phyloP scores from a whole-genome alignment of 345 rosid species.

The Draba incana region DNA sequence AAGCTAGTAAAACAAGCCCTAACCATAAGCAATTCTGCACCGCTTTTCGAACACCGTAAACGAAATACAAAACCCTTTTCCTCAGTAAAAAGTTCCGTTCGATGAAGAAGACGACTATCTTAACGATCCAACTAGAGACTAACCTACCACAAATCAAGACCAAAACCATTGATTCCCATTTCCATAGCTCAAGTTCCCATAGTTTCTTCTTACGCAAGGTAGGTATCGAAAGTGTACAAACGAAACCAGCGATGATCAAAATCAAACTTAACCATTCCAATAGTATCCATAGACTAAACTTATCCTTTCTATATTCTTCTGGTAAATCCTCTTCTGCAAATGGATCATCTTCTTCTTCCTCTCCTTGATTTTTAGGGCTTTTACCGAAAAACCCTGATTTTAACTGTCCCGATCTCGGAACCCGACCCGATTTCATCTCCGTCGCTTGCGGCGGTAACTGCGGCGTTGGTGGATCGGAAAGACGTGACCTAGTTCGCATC shows the following conservation, averaged over 20 bases:
- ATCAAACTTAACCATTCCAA: conserved; percentile 64
- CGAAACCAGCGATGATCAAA: conserved; percentile 45
- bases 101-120: conserved; percentile 56
- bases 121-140: conserved; percentile 69
- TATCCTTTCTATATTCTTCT: conserved; percentile 49
- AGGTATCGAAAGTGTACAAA: conserved; percentile 52
- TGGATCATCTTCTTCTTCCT: conserved; percentile 65
- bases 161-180: conserved; percentile 65
- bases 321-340: conserved; percentile 64
- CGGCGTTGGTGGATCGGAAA: conserved; percentile 45
- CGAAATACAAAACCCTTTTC: conserved; percentile 71
- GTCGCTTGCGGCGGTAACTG: conserved; percentile 19
- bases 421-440: conserved; percentile 40
- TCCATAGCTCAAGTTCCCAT: conserved; percentile 62
- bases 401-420: conserved; percentile 33
- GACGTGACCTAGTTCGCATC: conserved; percentile 44
- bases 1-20: conserved; percentile 64
- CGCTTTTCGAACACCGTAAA: conserved; percentile 61
- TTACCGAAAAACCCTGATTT: conserved; percentile 46
- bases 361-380: conserved; percentile 29
- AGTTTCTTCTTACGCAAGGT: conserved; percentile 39
- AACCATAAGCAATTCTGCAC: conserved; percentile 76
- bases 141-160: conserved; percentile 75
- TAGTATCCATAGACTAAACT: conserved; percentile 40
- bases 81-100: conserved; percentile 72